These are phyloP conservation scores for Rauvolfia tetraphylla DNA, from an alignment of 257 asterid genomes.

Conservation along the genomic window DNA sequence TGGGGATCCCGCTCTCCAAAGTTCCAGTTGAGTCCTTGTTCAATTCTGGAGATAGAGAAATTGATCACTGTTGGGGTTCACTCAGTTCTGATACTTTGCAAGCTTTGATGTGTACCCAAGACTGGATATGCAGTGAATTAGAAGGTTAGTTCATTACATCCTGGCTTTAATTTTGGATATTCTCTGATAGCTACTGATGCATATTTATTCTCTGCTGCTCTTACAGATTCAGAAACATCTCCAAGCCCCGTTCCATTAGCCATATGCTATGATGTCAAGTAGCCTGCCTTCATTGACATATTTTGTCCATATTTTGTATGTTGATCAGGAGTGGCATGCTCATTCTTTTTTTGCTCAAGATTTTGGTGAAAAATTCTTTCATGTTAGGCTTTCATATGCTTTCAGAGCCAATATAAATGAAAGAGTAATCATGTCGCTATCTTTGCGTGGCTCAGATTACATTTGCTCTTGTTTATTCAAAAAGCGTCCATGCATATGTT, in stretches of 20 bases:
- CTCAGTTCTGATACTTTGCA: constrained; percentile 67
- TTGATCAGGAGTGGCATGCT: neutral
- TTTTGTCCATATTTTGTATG: constrained; percentile 6
- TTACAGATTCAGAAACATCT: constrained; percentile 32
- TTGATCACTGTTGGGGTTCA: constrained; percentile 52
- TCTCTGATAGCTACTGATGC: constrained; percentile 18
- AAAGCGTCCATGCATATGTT: neutral
- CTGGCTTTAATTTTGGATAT: constrained; percentile 6
- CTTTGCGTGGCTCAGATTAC: too few species aligned
- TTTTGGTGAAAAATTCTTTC: neutral
- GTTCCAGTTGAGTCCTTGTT: constrained; percentile 49
- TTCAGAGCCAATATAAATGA: neutral
- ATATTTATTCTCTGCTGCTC: constrained; percentile 13
- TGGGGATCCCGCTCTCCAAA: constrained; percentile 85
- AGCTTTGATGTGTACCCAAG: constrained; percentile 84
- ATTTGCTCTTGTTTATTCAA: neutral
- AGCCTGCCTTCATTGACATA: constrained; percentile 6
- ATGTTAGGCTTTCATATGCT: neutral
- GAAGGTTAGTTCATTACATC: constrained; percentile 41
- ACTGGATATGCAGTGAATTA: constrained; percentile 66
- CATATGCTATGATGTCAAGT: constrained; percentile 33
- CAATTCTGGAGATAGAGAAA: constrained; percentile 50
- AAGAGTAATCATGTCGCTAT: neutral
- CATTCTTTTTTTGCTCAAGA: neutral
- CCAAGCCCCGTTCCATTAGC: constrained; percentile 26